Conservation (phyloP, 306 rosid genomes). For the Gastrolobium bilobum region DNA sequence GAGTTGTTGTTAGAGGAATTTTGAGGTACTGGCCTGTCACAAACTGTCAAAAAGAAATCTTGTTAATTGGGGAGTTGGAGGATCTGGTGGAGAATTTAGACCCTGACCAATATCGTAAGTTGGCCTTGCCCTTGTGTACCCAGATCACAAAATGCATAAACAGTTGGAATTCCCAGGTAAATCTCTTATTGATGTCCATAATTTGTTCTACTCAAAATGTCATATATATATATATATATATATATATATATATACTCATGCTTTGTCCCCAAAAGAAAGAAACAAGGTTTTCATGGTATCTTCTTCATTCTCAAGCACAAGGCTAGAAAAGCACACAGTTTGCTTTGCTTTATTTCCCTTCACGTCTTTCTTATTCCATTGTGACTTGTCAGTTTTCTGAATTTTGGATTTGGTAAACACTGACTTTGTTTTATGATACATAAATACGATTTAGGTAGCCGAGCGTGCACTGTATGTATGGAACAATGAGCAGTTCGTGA, state of each 20-base stretch:
- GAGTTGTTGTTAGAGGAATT: constrained; percentile 76
- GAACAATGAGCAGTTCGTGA: constrained; percentile 91
- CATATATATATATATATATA: background rate
- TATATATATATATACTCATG: background rate
- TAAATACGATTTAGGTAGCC: constrained; percentile 65
- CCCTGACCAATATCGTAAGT: constrained; percentile 73
- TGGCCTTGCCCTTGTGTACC: constrained; percentile 78
- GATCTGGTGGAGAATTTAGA: constrained; percentile 81
- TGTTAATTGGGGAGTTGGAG: constrained; percentile 83
- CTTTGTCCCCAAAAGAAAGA: background rate
- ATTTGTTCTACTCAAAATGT: background rate
- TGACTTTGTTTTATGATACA: background rate
- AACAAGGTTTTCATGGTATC: background rate
- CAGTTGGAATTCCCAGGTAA: constrained; percentile 91
- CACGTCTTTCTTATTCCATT: background rate
- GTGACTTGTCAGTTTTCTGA: constrained; percentile 5
- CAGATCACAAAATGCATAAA: constrained; percentile 74
- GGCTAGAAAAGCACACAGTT: background rate
- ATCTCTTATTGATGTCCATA: background rate
- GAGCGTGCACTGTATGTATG: constrained; percentile 86
- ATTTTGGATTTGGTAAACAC: constrained; percentile 1
- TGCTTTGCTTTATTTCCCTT: background rate
- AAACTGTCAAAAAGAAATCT: constrained; percentile 80
- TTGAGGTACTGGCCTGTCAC: constrained; percentile 86
- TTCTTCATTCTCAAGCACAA: background rate